These are phyloP conservation scores for Kurtzmaniella quercitrusa DNA, from an alignment of 1,139 yeast species.

Conservation along the genomic window DNA sequence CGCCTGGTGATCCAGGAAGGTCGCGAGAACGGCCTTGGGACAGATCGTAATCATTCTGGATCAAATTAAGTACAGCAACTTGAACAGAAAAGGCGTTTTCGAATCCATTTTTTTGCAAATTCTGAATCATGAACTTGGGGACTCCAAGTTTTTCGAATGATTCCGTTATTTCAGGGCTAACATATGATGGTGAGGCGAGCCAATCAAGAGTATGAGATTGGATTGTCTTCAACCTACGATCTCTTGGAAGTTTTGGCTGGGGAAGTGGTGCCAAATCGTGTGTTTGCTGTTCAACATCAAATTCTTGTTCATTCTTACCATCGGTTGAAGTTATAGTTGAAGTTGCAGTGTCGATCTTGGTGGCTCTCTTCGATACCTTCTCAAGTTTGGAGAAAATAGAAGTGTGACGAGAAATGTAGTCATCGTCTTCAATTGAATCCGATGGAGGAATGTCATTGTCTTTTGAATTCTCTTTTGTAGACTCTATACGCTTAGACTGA, in stretches of 20 bases:
- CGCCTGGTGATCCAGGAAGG: constrained; percentile 56
- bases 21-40: not conserved
- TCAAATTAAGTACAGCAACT: constrained; percentile 55
- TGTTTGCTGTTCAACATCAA: constrained; percentile 10
- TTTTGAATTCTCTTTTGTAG: too few species aligned
- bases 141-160: constrained; percentile 39
- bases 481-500: too few species aligned
- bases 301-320: not conserved
- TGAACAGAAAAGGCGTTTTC: constrained; percentile 75
- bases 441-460: constrained; percentile 8
- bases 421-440: constrained; percentile 8
- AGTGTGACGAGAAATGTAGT: constrained; percentile 27
- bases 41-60: constrained; percentile 20
- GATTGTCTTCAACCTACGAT: constrained; percentile 36
- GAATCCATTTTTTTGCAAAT: constrained; percentile 45
- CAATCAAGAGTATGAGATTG: constrained; percentile 51
- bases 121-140: constrained; percentile 39
- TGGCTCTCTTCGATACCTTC: constrained; percentile 11
- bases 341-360: constrained; percentile 6
- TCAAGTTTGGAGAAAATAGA: constrained; percentile 28
- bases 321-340: constrained; percentile 9
- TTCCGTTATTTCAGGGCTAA: constrained; percentile 38
- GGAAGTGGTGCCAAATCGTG: constrained; percentile 76
- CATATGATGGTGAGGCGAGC: constrained; percentile 62
- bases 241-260: constrained; percentile 66